These are phyloP conservation scores for Russula earlei DNA, from an alignment of 768 basidiomycete species.

Conservation along the genomic window DNA sequence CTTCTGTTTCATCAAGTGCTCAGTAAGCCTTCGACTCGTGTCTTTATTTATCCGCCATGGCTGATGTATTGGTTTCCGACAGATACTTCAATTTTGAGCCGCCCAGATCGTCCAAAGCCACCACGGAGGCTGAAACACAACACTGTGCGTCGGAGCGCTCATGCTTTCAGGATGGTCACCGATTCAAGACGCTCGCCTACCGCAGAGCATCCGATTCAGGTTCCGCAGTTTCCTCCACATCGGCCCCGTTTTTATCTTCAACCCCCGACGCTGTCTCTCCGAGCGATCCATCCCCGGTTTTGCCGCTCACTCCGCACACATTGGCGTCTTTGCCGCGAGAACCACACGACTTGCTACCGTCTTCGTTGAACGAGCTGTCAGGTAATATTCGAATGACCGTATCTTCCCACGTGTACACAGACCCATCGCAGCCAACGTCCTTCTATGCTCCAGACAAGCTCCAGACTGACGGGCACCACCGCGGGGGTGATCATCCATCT, in stretches of 20 bases:
- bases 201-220: slow-evolving; percentile 12
- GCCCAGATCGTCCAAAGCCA: not conserved
- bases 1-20: slow-evolving; percentile 7
- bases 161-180: not conserved
- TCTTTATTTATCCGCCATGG: not conserved
- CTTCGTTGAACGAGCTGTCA: not conserved
- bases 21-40: not conserved
- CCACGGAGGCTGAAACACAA: slow-evolving; percentile 4
- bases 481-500: not conserved
- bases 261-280: slow-evolving; percentile 16
- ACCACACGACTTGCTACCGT: not conserved
- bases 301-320: slow-evolving; percentile 11
- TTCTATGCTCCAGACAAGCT: slow-evolving; percentile 3
- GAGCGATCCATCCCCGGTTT: slow-evolving; percentile 19
- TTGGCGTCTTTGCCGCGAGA: slow-evolving; percentile 4
- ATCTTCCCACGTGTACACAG: slow-evolving; percentile 2
- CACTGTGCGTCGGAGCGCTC: slow-evolving; percentile 15
- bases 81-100: not conserved
- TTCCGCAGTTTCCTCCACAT: slow-evolving; percentile 16
- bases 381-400: slow-evolving; percentile 3
- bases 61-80: not conserved
- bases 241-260: slow-evolving; percentile 17
- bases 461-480: not conserved
- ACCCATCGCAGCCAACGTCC: not conserved
- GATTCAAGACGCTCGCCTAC: slow-evolving; percentile 1